phyloP scores from a whole-genome alignment of 2,329 filamentous ascomycete species.

The Epichloe bromicola region DNA sequence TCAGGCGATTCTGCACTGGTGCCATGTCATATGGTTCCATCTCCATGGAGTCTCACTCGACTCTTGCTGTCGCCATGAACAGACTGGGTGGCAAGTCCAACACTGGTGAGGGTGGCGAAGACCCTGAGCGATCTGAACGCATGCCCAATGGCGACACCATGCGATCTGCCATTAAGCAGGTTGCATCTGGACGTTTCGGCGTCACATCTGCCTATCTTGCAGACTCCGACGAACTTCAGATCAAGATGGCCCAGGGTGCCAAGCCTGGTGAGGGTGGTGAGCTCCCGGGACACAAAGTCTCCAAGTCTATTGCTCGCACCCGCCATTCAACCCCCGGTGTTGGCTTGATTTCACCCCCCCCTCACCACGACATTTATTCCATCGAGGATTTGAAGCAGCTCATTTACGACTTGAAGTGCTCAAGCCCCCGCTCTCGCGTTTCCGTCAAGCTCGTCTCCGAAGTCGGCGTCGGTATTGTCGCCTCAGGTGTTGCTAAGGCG shows the following conservation, averaged over 20 bases:
- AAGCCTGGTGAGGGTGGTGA: constrained; percentile 98
- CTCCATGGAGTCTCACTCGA: constrained; percentile 96
- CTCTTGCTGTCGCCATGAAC: constrained; percentile 93
- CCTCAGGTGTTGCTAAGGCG: constrained; percentile 92
- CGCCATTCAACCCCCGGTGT: constrained; percentile 90
- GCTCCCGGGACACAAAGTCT: constrained; percentile 92
- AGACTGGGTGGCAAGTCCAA: constrained; percentile 92
- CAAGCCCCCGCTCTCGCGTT: constrained; percentile 79
- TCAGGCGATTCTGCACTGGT: constrained; percentile 89
- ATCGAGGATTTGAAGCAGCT: constrained; percentile 97
- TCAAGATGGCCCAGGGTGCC: constrained; percentile 98
- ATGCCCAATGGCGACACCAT: constrained; percentile 91
- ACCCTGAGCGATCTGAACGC: constrained; percentile 75
- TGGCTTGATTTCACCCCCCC: constrained; percentile 87
- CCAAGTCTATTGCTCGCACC: constrained; percentile 83
- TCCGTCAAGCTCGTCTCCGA: constrained; percentile 97
- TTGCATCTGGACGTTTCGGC: constrained; percentile 90
- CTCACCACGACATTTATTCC: constrained; percentile 96
- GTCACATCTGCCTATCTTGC: constrained; percentile 91
- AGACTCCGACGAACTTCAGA: constrained; percentile 91
- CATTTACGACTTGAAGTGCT: constrained; percentile 95
- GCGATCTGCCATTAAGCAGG: constrained; percentile 95
- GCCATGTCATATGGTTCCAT: constrained; percentile 99
- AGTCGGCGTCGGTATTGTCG: constrained; percentile 93
- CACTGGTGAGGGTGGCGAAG: constrained; percentile 94